These are phyloP conservation scores for Gynochthodes officinalis DNA, from an alignment of 257 asterid genomes.

Conservation along the genomic window DNA sequence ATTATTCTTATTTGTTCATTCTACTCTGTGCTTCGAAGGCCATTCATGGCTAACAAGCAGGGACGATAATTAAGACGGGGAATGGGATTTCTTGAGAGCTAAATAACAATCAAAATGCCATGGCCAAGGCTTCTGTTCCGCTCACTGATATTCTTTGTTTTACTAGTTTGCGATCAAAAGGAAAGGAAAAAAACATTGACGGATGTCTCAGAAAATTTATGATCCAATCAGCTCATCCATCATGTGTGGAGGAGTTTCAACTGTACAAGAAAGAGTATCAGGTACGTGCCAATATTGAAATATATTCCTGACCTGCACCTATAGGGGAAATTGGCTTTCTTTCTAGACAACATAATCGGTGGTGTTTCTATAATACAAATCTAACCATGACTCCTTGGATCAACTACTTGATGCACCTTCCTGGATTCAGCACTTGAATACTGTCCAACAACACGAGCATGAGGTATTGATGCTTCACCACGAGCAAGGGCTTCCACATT, in stretches of 20 bases:
- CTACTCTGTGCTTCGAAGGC: not conserved
- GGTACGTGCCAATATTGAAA: not conserved
- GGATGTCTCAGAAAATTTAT: too few species aligned
- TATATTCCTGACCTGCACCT: not conserved
- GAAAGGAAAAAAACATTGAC: too few species aligned
- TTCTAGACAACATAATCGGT: not conserved
- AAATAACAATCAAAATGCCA: too few species aligned
- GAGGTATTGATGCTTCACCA: constrained; percentile 75
- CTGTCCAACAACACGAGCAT: constrained; percentile 84
- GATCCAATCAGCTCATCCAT: not conserved
- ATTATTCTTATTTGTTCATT: not conserved
- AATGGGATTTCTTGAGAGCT: too few species aligned
- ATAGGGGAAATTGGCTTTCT: not conserved
- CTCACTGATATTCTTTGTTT: too few species aligned
- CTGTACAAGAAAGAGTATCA: constrained; percentile 5
- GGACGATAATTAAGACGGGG: too few species aligned
- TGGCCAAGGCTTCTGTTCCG: too few species aligned
- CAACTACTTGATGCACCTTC: constrained; percentile 62
- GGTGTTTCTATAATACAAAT: not conserved
- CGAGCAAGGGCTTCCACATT: constrained; percentile 86
- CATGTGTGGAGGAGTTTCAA: not conserved
- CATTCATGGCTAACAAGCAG: not conserved
- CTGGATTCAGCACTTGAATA: constrained; percentile 70
- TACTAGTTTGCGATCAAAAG: too few species aligned
- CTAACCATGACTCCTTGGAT: constrained; percentile 95